Evolutionary conservation across 73 alveolate species (phyloP).

Genomic region (Paramecium pentaurelia): DNA sequence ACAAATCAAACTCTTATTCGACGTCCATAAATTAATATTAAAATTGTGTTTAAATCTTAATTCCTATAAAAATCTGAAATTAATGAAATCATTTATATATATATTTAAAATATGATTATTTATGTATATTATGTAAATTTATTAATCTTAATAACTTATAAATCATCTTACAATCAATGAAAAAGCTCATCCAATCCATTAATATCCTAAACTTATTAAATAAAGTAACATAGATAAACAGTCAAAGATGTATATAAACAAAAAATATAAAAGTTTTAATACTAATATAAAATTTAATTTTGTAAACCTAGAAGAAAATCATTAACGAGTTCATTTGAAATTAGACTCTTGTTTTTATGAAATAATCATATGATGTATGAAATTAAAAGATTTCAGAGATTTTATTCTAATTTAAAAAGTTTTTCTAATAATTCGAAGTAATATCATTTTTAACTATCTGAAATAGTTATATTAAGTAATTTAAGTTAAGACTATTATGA

Average conservation of each 20-base stretch:
- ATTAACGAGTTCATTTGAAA: not conserved
- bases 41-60: not conserved
- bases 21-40: slow-evolving; percentile 45
- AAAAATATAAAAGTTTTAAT: not conserved
- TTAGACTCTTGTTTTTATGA: not conserved
- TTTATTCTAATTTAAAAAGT: not conserved
- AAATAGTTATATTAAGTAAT: not conserved
- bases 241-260: not conserved
- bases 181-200: not conserved
- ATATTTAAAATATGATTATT: not conserved
- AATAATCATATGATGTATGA: not conserved
- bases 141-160: not conserved
- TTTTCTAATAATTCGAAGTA: not conserved
- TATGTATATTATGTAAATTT: not conserved
- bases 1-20: slow-evolving; percentile 80
- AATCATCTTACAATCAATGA: not conserved
- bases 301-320: not conserved
- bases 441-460: not conserved
- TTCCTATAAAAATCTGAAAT: not conserved
- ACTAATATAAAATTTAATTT: not conserved
- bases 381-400: not conserved
- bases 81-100: not conserved
- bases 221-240: too few species aligned
- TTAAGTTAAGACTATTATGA: not conserved
- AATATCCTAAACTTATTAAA: too few species aligned